Conservation (phyloP, 306 rosid genomes). For the Acacia acuminata region DNA sequence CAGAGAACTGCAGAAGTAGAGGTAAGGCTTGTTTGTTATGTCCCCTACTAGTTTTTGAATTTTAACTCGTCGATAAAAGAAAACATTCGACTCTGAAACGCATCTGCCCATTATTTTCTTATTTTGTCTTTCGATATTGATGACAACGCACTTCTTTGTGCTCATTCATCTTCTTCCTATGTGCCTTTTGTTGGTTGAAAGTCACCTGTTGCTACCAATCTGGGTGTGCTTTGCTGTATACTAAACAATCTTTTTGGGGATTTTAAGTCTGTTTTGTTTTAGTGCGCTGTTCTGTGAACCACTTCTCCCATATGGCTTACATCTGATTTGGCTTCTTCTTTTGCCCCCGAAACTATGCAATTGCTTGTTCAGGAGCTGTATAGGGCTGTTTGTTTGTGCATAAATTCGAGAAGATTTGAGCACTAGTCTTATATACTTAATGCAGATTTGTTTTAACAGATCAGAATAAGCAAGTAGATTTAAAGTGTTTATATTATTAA, state of each 20-base stretch:
- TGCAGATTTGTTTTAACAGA: too few species aligned
- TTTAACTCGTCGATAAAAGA: not conserved
- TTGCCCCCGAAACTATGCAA: conserved; percentile 11
- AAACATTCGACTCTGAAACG: not conserved
- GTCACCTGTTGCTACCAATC: not conserved
- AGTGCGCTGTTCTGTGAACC: not conserved
- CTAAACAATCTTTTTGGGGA: not conserved
- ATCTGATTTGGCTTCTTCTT: conserved; percentile 1
- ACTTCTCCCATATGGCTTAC: not conserved
- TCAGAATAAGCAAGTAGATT: too few species aligned
- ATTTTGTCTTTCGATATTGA: not conserved
- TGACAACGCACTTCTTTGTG: not conserved
- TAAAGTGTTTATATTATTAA: not conserved
- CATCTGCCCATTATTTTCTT: not conserved
- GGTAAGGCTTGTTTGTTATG: conserved; percentile 37
- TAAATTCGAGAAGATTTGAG: not conserved
- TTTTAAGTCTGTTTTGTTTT: not conserved
- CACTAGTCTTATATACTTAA: not conserved
- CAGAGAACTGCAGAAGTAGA: conserved; percentile 82
- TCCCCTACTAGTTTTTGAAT: not conserved
- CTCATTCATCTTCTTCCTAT: not conserved
- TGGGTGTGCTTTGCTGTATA: not conserved
- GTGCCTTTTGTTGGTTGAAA: not conserved
- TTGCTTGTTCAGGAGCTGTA: not conserved
- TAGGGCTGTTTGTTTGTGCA: not conserved